Percentiles rank a stretch among this genome's conserved stretches.
Evolutionary conservation across 2,329 filamentous ascomycete species (phyloP).

Genomic region (Aspergillus latus): DNA sequence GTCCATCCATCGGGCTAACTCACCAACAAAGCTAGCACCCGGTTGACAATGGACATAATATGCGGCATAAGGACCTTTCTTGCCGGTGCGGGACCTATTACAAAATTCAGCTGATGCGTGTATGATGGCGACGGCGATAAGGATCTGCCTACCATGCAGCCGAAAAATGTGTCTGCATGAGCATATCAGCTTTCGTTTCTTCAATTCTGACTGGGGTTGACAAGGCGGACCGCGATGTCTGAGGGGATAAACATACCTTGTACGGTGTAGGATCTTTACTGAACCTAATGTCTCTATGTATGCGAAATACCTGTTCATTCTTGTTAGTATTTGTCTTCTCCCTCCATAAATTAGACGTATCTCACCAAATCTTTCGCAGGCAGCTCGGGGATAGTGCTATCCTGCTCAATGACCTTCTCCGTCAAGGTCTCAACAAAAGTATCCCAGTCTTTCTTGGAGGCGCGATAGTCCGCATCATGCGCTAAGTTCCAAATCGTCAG

Average conservation of each 20-base stretch:
- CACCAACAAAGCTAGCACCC: slow-evolving; percentile 68
- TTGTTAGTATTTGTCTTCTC: slow-evolving; percentile 14
- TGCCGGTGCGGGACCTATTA: slow-evolving; percentile 72
- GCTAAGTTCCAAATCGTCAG: slow-evolving; percentile 49
- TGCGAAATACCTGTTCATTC: slow-evolving; percentile 66
- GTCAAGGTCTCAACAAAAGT: slow-evolving; percentile 73
- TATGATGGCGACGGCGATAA: slow-evolving; percentile 4
- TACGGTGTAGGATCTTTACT: slow-evolving; percentile 82
- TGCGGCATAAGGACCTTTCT: slow-evolving; percentile 82
- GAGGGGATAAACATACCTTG: slow-evolving; percentile 59
- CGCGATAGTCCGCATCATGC: slow-evolving; percentile 76
- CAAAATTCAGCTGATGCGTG: slow-evolving; percentile 22
- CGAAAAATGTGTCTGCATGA: slow-evolving; percentile 69
- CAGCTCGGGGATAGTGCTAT: slow-evolving; percentile 81
- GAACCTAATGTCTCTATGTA: slow-evolving; percentile 84
- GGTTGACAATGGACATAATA: slow-evolving; percentile 88
- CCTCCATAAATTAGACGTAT: background rate
- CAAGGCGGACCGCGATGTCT: background rate
- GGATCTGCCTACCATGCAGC: slow-evolving; percentile 65
- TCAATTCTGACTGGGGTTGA: background rate
- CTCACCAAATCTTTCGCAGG: slow-evolving; percentile 76
- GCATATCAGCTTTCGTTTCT: slow-evolving; percentile 20
- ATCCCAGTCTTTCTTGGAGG: slow-evolving; percentile 77
- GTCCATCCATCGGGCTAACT: slow-evolving; percentile 32
- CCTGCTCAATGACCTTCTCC: slow-evolving; percentile 66